Evolutionary conservation across 2,329 filamentous ascomycete genomes (phyloP), one percentile per base, ranked within the genome.

Genomic region (Bipolaris cookei): DNA sequence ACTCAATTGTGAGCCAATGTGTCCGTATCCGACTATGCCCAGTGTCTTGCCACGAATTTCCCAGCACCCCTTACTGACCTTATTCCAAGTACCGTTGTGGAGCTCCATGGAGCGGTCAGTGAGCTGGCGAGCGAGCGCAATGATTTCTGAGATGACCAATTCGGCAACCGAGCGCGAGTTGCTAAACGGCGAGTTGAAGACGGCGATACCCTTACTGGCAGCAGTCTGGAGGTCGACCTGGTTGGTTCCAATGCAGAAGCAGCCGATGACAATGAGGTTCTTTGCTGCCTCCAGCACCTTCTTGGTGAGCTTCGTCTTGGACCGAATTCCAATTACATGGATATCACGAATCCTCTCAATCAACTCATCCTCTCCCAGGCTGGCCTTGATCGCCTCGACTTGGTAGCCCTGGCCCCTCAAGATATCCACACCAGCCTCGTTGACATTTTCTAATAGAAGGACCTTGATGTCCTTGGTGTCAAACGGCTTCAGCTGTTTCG

Each of bases 221-320:
- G 92, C 92, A 73, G 87, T 94, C 60, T 91, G 85, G 58, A 96
- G 86, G 75, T 96, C 89, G 64, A 97, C 92, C 77, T 96, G 92
- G 81, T 96, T 98, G 55, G 95, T 99, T 65, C 95, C 95, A 70
- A 99, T 99, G 78, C 95, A 99, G 85, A 99, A 99, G 82, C 95
- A 99, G 59, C 95, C 95, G 68, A 98, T 87, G 61, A 97, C 95
- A 57, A 98, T 90, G 51, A 99, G 85, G 76, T 97, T 96, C 81
- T 93, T 96, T 53, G 95, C 95, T 76, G 96, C 89, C 54, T 86
- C 84, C 59, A 99, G 84, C 25, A 99, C 91, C 71, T 88, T 89
- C 62, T 90, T 88, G 7, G 88, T 94, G 74, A 99, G 86, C 81
- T 95, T 97, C 32, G 95, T 99, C 83, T 99, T 99, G 58, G 94